These are phyloP conservation scores for Trichoderma brevicompactum DNA, from an alignment of 2,329 filamentous ascomycete species.

Conservation along the genomic window DNA sequence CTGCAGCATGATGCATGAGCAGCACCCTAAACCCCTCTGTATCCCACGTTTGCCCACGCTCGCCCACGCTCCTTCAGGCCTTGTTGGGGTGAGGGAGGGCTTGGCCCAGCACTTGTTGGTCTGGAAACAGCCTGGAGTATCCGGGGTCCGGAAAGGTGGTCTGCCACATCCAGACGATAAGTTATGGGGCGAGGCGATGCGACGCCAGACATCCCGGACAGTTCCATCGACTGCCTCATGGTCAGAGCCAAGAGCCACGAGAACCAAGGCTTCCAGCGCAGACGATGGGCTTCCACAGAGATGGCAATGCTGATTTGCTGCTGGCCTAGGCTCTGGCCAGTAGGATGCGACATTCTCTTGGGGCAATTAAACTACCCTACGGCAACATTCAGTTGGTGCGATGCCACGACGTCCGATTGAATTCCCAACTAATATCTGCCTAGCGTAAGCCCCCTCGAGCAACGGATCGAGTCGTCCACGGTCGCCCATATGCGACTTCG, in stretches of 20 bases:
- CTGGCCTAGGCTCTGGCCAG: neutral
- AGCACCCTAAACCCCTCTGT: constrained; percentile 25
- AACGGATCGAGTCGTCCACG: constrained; percentile 16
- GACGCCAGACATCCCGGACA: constrained; percentile 6
- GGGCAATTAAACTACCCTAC: neutral
- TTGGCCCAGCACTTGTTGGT: constrained; percentile 27
- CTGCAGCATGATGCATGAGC: constrained; percentile 29
- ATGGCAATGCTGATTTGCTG: neutral
- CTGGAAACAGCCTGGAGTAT: constrained; percentile 27
- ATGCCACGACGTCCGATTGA: constrained; percentile 24
- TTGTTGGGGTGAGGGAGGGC: constrained; percentile 21
- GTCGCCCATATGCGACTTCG: neutral
- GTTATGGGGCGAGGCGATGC: constrained; percentile 2
- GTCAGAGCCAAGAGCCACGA: neutral
- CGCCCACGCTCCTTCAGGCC: constrained; percentile 17
- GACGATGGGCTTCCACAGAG: neutral
- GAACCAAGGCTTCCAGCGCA: neutral
- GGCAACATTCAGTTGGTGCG: neutral
- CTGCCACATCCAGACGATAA: constrained; percentile 19
- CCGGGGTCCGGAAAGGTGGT: constrained; percentile 23
- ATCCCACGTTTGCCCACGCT: constrained; percentile 27
- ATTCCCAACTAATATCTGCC: constrained; percentile 15
- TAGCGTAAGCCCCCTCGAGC: constrained; percentile 25
- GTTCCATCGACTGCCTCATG: neutral
- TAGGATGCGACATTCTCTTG: neutral